phyloP scores from a whole-genome alignment of 345 rosid genomes.

The Pseudoturritis turrita region DNA sequence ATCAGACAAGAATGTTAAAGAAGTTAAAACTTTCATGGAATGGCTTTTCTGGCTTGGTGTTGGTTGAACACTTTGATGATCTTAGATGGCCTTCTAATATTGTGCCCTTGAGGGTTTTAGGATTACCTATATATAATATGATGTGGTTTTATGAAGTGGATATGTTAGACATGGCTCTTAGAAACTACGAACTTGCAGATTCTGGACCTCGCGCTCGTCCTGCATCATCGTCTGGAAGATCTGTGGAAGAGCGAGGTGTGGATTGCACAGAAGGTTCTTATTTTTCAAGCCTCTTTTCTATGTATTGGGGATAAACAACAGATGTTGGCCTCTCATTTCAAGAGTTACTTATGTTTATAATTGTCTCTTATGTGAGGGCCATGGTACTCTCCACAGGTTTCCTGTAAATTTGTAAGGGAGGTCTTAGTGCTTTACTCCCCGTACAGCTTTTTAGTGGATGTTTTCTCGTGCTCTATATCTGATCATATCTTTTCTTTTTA shows the following conservation, averaged over 20 bases:
- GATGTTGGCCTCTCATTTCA: conserved; percentile 3
- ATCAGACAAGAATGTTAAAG: no score
- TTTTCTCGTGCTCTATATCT: background rate
- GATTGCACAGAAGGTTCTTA: conserved; percentile 49
- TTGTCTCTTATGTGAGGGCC: conserved; percentile 6
- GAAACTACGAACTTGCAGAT: conserved; percentile 42
- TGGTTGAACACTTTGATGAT: background rate
- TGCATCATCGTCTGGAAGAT: conserved; percentile 52
- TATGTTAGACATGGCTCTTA: conserved; percentile 12
- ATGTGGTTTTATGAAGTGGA: conserved; percentile 2
- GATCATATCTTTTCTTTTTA: conserved; percentile 14
- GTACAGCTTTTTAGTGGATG: background rate
- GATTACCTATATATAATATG: background rate
- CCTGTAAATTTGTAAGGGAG: background rate
- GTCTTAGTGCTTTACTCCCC: background rate
- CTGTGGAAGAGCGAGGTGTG: conserved; percentile 38
- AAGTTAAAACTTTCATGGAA: background rate
- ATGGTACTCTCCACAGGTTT: conserved; percentile 8
- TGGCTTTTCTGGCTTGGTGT: conserved; percentile 7
- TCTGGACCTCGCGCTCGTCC: conserved; percentile 43
- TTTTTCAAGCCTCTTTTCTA: conserved; percentile 1
- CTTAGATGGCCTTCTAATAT: conserved; percentile 7
- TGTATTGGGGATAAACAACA: background rate
- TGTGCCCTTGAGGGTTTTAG: conserved; percentile 15
- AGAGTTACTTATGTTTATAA: background rate